Conservation (phyloP, 2,329 filamentous ascomycete genomes). For the Penicillium psychrosexuale region DNA sequence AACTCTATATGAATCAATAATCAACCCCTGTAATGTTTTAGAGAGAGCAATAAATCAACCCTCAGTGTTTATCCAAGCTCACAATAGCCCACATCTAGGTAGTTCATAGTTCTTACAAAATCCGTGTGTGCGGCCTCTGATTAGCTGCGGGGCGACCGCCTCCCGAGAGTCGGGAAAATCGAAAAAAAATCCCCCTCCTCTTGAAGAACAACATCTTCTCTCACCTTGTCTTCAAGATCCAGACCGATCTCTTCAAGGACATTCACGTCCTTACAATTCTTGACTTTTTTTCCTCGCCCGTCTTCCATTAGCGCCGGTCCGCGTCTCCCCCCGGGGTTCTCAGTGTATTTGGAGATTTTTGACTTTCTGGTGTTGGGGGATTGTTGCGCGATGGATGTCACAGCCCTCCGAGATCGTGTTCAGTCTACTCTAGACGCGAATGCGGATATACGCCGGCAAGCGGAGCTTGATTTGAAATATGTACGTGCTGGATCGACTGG, state of each 20-base stretch:
- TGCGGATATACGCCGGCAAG: constrained; percentile 59
- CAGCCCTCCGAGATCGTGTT: constrained; percentile 61
- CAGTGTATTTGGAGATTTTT: constrained; percentile 25
- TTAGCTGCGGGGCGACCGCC: constrained; percentile 30
- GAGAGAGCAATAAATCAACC: not conserved
- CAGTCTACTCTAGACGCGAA: constrained; percentile 62
- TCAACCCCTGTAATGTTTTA: not conserved
- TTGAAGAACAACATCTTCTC: constrained; percentile 20
- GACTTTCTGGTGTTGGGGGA: constrained; percentile 33
- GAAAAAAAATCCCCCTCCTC: constrained; percentile 22
- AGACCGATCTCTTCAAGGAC: constrained; percentile 13
- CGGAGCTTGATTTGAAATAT: constrained; percentile 63
- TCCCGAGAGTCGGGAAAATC: constrained; percentile 19
- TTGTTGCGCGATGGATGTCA: constrained; percentile 55
- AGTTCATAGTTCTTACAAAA: constrained; percentile 11
- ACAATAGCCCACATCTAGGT: not conserved
- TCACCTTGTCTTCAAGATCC: constrained; percentile 12
- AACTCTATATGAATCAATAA: not conserved
- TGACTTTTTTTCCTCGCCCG: not conserved
- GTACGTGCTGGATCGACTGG: constrained; percentile 43
- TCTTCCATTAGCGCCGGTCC: constrained; percentile 19
- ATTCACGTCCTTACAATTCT: constrained; percentile 11
- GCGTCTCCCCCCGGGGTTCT: constrained; percentile 19
- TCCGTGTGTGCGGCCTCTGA: constrained; percentile 27
- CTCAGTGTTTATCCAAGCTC: not conserved